These are phyloP conservation scores for Graphilbum fragrans DNA, from an alignment of 2,329 filamentous ascomycete species.

Conservation along the genomic window DNA sequence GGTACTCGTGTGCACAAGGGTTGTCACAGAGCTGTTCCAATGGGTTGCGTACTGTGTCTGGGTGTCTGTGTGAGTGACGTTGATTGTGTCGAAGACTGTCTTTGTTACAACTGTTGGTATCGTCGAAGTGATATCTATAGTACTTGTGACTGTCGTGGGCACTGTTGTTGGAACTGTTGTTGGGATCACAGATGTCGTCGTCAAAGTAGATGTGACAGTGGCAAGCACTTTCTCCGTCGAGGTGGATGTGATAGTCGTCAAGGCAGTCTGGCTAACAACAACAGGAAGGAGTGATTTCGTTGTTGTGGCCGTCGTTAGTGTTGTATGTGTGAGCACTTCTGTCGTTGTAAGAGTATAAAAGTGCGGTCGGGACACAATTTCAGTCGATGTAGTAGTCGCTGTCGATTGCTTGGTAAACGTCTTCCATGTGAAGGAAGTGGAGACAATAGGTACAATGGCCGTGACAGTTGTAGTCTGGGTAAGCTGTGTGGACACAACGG, in stretches of 20 bases:
- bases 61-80: background rate
- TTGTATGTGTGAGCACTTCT: background rate
- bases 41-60: background rate
- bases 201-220: background rate
- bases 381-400: background rate
- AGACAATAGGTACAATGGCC: background rate
- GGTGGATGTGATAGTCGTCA: constrained; percentile 1
- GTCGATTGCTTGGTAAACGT: constrained; percentile 3
- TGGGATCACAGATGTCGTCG: background rate
- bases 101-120: no score
- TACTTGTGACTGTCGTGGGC: background rate
- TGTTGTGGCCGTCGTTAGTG: constrained; percentile 1
- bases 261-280: constrained; percentile 3
- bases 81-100: background rate
- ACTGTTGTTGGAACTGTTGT: background rate
- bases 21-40: background rate
- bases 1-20: background rate
- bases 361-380: background rate
- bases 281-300: background rate
- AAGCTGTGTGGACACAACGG: background rate
- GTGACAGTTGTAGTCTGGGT: constrained; percentile 4
- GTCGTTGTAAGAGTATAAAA: background rate
- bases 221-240: background rate
- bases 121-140: no score
- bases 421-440: constrained; percentile 5